Conservation (phyloP, 75 land plant genomes). For the Adiantum capillusveneris region DNA sequence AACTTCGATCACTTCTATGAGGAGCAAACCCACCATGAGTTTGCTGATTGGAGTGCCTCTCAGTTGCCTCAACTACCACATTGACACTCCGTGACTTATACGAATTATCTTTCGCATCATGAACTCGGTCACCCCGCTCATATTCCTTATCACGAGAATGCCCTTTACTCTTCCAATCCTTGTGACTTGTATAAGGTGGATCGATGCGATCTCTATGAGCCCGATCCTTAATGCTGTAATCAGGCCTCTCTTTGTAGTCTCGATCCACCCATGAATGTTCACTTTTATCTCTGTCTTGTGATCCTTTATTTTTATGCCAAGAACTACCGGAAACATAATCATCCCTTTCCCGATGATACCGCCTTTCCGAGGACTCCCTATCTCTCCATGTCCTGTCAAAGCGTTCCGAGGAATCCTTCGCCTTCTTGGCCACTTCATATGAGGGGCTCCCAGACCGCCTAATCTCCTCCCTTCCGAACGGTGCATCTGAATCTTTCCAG, state of each 20-base stretch:
- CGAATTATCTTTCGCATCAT: not conserved
- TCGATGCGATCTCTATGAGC: not conserved
- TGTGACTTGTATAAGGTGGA: too few species aligned
- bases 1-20: not conserved
- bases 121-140: conserved; percentile 2
- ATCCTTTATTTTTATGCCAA: conserved; percentile 12
- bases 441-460: conserved; percentile 1
- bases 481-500: conserved; percentile 3
- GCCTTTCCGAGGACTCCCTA: conserved; percentile 11
- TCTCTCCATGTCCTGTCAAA: conserved; percentile 11
- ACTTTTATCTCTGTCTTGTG: conserved; percentile 1
- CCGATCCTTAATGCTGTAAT: not conserved
- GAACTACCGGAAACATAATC: not conserved
- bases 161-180: not conserved
- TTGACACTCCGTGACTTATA: not conserved
- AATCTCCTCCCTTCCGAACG: not conserved
- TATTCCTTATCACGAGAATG: not conserved
- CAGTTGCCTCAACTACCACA: not conserved
- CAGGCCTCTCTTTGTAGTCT: not conserved
- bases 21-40: not conserved
- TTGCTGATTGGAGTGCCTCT: not conserved
- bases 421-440: conserved; percentile 13
- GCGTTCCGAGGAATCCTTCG: conserved; percentile 12
- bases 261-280: not conserved
- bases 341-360: conserved; percentile 9